Evolutionary conservation across 441 rosid genomes (phyloP).

Genomic region (Flueggea neowawraea): DNA sequence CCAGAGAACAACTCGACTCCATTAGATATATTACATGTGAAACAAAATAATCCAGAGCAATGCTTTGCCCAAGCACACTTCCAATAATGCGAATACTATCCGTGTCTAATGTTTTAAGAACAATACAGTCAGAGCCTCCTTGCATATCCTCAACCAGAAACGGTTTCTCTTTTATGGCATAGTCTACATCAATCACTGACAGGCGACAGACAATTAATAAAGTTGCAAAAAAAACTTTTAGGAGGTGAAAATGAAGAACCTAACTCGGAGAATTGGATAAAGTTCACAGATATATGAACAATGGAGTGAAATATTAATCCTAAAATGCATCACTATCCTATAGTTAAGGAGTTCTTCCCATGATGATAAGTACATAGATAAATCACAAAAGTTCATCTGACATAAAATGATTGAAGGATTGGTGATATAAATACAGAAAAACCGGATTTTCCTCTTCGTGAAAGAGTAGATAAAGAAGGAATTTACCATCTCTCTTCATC

Average conservation of each 20-base stretch:
- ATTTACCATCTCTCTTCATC: constrained; percentile 77
- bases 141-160: constrained; percentile 66
- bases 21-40: constrained; percentile 57
- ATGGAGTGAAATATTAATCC: background rate
- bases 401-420: too few species aligned
- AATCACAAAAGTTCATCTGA: too few species aligned
- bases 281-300: background rate
- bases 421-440: too few species aligned
- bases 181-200: constrained; percentile 37
- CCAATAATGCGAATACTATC: constrained; percentile 87
- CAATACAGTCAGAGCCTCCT: constrained; percentile 80
- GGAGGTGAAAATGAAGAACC: background rate
- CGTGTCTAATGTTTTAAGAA: constrained; percentile 72
- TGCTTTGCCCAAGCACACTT: constrained; percentile 94
- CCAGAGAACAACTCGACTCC: background rate
- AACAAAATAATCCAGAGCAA: constrained; percentile 90
- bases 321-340: too few species aligned
- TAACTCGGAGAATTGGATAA: background rate
- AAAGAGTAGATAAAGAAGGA: background rate
- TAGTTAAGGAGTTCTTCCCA: too few species aligned
- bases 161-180: constrained; percentile 83
- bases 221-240: background rate
- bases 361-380: too few species aligned
- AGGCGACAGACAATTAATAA: background rate
- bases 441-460: background rate